Conservation (phyloP, 2,329 filamentous ascomycete species). For the Spiromastix sp. region DNA sequence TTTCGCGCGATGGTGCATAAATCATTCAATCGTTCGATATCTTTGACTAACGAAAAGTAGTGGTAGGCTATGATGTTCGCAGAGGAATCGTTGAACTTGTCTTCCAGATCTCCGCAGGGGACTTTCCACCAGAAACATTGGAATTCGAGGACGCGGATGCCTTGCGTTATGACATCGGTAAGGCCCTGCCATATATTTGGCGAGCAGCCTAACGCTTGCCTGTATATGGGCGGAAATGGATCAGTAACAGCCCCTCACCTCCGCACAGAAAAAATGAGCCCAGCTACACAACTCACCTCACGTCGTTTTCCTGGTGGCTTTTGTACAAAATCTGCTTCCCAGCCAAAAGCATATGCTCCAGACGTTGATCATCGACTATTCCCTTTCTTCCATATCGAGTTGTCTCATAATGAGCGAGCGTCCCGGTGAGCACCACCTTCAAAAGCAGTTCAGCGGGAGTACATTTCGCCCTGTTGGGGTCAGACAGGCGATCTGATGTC, state of each 20-base stretch:
- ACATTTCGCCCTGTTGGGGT: constrained; percentile 26
- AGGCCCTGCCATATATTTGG: constrained; percentile 51
- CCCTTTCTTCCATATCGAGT: constrained; percentile 51
- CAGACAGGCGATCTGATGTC: constrained; percentile 16
- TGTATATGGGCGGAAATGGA: constrained; percentile 17
- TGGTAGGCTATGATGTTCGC: constrained; percentile 52
- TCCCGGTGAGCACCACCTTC: constrained; percentile 37
- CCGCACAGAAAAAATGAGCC: not conserved
- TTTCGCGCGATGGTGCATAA: constrained; percentile 53
- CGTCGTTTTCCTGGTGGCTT: constrained; percentile 45
- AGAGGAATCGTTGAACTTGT: constrained; percentile 47
- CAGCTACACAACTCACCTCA: constrained; percentile 30
- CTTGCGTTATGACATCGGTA: constrained; percentile 46
- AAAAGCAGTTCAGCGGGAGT: constrained; percentile 38
- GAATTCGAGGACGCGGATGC: constrained; percentile 50
- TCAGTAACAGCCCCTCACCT: no score
- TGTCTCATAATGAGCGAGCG: constrained; percentile 49
- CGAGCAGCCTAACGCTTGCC: constrained; percentile 47
- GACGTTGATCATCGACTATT: constrained; percentile 48
- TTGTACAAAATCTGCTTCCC: constrained; percentile 51
- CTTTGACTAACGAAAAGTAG: constrained; percentile 48
- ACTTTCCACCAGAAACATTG: constrained; percentile 53
- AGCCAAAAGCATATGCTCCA: constrained; percentile 48
- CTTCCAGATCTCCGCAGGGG: constrained; percentile 45
- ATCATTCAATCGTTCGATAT: constrained; percentile 53